These are phyloP conservation scores for Populus nigra DNA, from an alignment of 345 rosid genomes.

Conservation along the genomic window DNA sequence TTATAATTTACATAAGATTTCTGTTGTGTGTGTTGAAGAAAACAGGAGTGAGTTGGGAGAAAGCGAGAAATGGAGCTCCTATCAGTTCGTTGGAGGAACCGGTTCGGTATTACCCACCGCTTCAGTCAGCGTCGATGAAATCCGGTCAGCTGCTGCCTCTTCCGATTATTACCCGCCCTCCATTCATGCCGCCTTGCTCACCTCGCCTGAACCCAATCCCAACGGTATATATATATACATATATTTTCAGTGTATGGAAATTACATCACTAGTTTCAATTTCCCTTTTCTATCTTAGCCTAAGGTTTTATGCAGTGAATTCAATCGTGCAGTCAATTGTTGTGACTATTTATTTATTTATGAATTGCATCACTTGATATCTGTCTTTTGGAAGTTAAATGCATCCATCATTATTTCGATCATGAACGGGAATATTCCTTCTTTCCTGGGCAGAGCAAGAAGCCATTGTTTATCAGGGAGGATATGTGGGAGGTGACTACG, in stretches of 20 bases:
- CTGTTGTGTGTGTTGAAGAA: constrained; percentile 25
- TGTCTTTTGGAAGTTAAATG: too few relatives aligned
- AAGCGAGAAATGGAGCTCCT: constrained; percentile 64
- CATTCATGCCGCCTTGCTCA: constrained; percentile 66
- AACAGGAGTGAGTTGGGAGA: constrained; percentile 40
- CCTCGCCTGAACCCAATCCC: constrained; percentile 63
- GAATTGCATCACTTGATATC: too few relatives aligned
- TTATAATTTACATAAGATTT: background rate
- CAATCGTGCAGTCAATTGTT: too few relatives aligned
- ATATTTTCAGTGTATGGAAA: background rate
- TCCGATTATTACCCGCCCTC: constrained; percentile 66
- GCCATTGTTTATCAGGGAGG: constrained; percentile 53
- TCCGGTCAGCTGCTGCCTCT: constrained; percentile 65
- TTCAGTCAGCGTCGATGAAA: constrained; percentile 76
- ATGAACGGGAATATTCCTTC: too few relatives aligned
- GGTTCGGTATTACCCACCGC: constrained; percentile 63
- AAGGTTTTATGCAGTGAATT: too few relatives aligned
- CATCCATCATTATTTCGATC: too few relatives aligned
- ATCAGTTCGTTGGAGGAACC: constrained; percentile 68
- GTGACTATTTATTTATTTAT: too few relatives aligned
- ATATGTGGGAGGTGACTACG: constrained; percentile 47
- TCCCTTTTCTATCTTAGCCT: background rate
- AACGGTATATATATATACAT: constrained; percentile 27
- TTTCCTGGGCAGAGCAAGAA: constrained; percentile 55
- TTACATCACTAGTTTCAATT: background rate